phyloP scores from a whole-genome alignment of 2,329 filamentous ascomycete genomes.

The Colletotrichum orbiculare region DNA sequence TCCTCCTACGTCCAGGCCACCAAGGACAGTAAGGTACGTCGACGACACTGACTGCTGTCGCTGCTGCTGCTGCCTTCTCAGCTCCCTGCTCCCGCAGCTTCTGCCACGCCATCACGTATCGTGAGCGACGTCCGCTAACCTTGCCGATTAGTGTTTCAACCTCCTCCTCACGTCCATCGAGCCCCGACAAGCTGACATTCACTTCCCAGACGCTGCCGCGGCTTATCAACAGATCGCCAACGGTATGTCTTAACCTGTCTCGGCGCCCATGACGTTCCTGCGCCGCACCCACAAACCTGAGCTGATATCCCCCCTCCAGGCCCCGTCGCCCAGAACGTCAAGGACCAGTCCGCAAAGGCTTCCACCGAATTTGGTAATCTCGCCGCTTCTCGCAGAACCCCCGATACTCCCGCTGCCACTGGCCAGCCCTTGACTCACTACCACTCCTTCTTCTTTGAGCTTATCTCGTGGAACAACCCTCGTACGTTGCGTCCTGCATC shows the following conservation, averaged over 20 bases:
- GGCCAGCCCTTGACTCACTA: slow-evolving; percentile 75
- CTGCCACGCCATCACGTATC: slow-evolving; percentile 28
- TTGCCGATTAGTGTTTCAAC: slow-evolving; percentile 47
- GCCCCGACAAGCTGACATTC: slow-evolving; percentile 46
- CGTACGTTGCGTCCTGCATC: slow-evolving; percentile 56
- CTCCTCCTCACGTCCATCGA: slow-evolving; percentile 37
- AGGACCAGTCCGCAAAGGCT: slow-evolving; percentile 66
- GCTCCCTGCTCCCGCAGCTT: slow-evolving; percentile 13
- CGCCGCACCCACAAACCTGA: slow-evolving; percentile 25
- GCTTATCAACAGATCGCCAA: slow-evolving; percentile 60
- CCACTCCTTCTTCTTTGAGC: slow-evolving; percentile 76
- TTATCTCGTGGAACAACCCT: slow-evolving; percentile 77
- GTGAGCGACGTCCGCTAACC: slow-evolving; percentile 45
- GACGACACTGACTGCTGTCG: slow-evolving; percentile 9
- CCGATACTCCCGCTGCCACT: slow-evolving; percentile 64
- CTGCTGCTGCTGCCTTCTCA: slow-evolving; percentile 22
- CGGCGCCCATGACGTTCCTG: slow-evolving; percentile 18
- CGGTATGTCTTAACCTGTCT: slow-evolving; percentile 49
- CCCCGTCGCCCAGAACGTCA: slow-evolving; percentile 69
- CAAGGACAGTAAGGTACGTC: slow-evolving; percentile 66
- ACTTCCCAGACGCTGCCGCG: slow-evolving; percentile 57
- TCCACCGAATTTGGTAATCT: slow-evolving; percentile 67
- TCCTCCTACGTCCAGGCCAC: slow-evolving; percentile 56
- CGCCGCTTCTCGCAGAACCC: slow-evolving; percentile 66
- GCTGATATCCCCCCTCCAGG: slow-evolving; percentile 51